These are phyloP conservation scores for Amylostereum areolatum DNA, from an alignment of 1,284 basidiomycete species.

Conservation along the genomic window DNA sequence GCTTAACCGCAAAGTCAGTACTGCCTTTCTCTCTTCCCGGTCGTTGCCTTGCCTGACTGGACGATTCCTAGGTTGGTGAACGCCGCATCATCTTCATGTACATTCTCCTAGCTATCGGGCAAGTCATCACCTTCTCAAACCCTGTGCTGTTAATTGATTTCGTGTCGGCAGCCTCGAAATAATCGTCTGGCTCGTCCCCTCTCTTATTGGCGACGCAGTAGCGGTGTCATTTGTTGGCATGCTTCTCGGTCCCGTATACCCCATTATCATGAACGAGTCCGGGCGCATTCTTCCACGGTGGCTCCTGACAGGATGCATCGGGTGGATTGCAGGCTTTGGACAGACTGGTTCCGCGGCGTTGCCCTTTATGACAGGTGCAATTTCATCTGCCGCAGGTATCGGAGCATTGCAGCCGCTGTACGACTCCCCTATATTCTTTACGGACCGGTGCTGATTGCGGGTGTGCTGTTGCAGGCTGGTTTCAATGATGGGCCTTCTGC, in stretches of 20 bases:
- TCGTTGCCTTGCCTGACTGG: neutral
- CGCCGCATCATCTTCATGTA: conserved; percentile 34
- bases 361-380: conserved; percentile 51
- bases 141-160: neutral
- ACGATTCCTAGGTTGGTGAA: conserved; percentile 32
- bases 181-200: conserved; percentile 54
- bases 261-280: conserved; percentile 46
- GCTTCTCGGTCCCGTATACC: conserved; percentile 47
- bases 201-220: conserved; percentile 44
- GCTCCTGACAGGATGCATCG: conserved; percentile 48
- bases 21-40: neutral
- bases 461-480: conserved; percentile 28
- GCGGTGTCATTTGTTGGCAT: conserved; percentile 50
- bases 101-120: conserved; percentile 28
- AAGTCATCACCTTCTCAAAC: neutral
- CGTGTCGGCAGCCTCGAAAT: conserved; percentile 37
- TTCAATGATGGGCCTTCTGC: conserved; percentile 38
- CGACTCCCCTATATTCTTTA: conserved; percentile 18
- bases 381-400: conserved; percentile 45
- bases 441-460: neutral
- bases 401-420: conserved; percentile 49
- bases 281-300: conserved; percentile 41
- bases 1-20: conserved; percentile 40
- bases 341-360: conserved; percentile 47
- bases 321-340: conserved; percentile 50